A percentile compares a stretch with the other conserved stretches of the same genome.
These are phyloP conservation scores for Torrubiellomyces zombiae DNA, from an alignment of 2,329 filamentous ascomycete genomes.

Conservation along the genomic window DNA sequence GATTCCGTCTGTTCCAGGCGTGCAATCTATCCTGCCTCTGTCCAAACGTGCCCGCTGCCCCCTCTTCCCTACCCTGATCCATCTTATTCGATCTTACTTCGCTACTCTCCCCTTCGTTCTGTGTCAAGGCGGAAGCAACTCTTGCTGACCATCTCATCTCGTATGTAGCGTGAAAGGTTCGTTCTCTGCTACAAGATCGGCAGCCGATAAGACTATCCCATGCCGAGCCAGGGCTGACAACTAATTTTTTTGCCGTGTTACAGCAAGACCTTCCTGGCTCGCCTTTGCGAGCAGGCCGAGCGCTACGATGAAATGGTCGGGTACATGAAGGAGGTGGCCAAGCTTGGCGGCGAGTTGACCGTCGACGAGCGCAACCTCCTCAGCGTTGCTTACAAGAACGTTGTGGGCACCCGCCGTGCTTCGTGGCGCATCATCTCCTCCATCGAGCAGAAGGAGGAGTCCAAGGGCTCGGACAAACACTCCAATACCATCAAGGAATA, in stretches of 20 bases:
- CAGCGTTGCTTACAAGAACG: slow-evolving; percentile 99
- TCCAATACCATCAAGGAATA: slow-evolving; percentile 89
- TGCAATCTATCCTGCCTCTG: too few relatives aligned
- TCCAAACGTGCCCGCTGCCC: too few relatives aligned
- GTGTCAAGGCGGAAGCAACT: too few relatives aligned
- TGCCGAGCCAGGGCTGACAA: too few relatives aligned
- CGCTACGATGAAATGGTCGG: slow-evolving; percentile 99
- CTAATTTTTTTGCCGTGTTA: slow-evolving; percentile 8
- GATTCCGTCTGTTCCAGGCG: too few relatives aligned
- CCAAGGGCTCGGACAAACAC: slow-evolving; percentile 93
- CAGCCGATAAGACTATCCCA: too few relatives aligned
- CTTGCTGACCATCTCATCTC: slow-evolving; percentile 21
- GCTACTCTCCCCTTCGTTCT: slow-evolving; percentile 3
- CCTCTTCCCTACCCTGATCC: too few relatives aligned
- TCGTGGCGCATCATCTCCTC: slow-evolving; percentile 99
- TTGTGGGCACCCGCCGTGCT: slow-evolving; percentile 92
- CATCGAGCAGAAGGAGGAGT: slow-evolving; percentile 99
- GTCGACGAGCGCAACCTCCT: slow-evolving; percentile 98
- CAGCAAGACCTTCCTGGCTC: slow-evolving; percentile 99
- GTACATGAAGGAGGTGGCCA: slow-evolving; percentile 99
- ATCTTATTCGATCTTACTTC: too few relatives aligned
- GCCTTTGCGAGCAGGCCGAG: slow-evolving; percentile 99
- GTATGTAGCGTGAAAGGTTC: slow-evolving; percentile 52
- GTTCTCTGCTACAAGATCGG: slow-evolving; percentile 15
- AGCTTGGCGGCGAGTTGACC: slow-evolving; percentile 62